Conservation (phyloP, 345 rosid genomes). For the Xanthoceras sorbifolium region DNA sequence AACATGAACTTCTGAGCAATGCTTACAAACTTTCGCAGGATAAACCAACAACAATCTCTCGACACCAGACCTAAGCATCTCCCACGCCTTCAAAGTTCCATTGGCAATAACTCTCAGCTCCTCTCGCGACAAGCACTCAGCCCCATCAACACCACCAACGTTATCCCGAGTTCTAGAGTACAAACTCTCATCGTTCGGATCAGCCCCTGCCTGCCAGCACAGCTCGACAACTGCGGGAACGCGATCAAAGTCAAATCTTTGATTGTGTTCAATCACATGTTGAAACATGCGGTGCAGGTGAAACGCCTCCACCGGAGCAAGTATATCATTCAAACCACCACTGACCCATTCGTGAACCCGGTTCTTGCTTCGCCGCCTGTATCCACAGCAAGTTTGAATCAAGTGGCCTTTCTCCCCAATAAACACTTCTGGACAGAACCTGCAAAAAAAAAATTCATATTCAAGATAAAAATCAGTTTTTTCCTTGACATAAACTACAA, state of each 20-base stretch:
- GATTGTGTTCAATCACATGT: slow-evolving; percentile 61
- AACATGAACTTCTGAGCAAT: slow-evolving; percentile 79
- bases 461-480: slow-evolving; percentile 4
- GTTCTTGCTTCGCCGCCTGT: slow-evolving; percentile 54
- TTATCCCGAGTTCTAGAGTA: slow-evolving; percentile 18
- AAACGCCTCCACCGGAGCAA: slow-evolving; percentile 69
- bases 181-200: slow-evolving; percentile 31
- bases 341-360: slow-evolving; percentile 79
- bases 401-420: slow-evolving; percentile 86
- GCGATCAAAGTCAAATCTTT: slow-evolving; percentile 77
- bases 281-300: slow-evolving; percentile 62
- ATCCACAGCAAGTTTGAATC: slow-evolving; percentile 77
- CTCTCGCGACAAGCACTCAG: slow-evolving; percentile 38
- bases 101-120: slow-evolving; percentile 51
- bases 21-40: slow-evolving; percentile 73
- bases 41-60: slow-evolving; percentile 60
- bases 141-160: slow-evolving; percentile 29
- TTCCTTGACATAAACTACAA: not conserved
- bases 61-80: slow-evolving; percentile 56
- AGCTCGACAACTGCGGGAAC: slow-evolving; percentile 82
- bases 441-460: slow-evolving; percentile 26
- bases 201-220: slow-evolving; percentile 85
- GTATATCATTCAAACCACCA: slow-evolving; percentile 68
- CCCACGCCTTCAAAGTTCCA: slow-evolving; percentile 74
- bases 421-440: slow-evolving; percentile 84